phyloP scores from a whole-genome alignment of 1,284 basidiomycete species.

The Ustilago lituana region DNA sequence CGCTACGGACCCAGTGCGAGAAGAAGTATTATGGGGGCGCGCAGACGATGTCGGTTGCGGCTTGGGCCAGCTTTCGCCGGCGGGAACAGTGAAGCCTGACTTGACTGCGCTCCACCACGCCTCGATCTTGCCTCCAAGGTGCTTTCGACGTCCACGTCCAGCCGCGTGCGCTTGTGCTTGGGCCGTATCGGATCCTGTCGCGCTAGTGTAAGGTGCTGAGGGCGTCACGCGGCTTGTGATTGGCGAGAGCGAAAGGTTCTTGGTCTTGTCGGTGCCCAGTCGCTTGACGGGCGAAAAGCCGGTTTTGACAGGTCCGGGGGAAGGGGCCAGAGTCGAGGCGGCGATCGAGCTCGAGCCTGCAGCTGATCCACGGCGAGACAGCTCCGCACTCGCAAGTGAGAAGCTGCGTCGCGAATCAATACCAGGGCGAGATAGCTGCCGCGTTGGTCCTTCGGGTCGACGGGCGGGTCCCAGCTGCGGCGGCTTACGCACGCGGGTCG shows the following conservation, averaged over 20 bases:
- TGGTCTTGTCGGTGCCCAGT: slow-evolving; percentile 37
- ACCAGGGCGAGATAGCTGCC: slow-evolving; percentile 18
- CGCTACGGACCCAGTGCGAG: slow-evolving; percentile 22
- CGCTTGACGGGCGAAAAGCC: slow-evolving; percentile 39
- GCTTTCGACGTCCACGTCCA: slow-evolving; percentile 42
- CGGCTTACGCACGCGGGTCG: slow-evolving; percentile 20
- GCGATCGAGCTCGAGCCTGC: slow-evolving; percentile 11
- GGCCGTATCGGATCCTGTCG: slow-evolving; percentile 17
- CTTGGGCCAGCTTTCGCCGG: slow-evolving; percentile 30
- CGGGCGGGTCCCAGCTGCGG: slow-evolving; percentile 33
- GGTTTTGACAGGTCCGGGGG: slow-evolving; percentile 26
- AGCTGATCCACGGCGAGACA: slow-evolving; percentile 11
- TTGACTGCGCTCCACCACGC: slow-evolving; percentile 65
- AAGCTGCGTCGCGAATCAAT: slow-evolving; percentile 33
- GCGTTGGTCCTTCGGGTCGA: slow-evolving; percentile 22
- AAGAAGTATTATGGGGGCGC: slow-evolving; percentile 10
- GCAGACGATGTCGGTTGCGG: slow-evolving; percentile 14
- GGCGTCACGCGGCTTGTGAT: slow-evolving; percentile 50
- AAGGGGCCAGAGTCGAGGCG: slow-evolving; percentile 15
- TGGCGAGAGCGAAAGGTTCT: slow-evolving; percentile 56
- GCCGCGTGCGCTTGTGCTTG: slow-evolving; percentile 33
- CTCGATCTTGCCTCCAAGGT: slow-evolving; percentile 62
- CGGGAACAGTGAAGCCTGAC: slow-evolving; percentile 52
- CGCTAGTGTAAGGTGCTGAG: slow-evolving; percentile 35
- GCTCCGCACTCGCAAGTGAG: slow-evolving; percentile 39